Conservation (phyloP, 805 yeast species). For the Candida silvicultrix region DNA sequence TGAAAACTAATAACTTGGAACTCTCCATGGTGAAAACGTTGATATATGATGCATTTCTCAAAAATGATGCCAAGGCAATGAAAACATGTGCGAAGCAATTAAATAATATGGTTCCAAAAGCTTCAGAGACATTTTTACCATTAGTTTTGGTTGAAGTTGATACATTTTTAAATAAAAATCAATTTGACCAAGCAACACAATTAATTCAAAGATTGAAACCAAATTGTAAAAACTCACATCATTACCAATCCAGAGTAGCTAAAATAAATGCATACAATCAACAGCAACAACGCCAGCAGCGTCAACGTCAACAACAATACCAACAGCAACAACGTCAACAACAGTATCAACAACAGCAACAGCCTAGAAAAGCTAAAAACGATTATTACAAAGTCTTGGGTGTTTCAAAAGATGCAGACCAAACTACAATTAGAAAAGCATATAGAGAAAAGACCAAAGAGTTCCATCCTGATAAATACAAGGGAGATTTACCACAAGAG, state of each 20-base stretch:
- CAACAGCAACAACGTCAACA: conserved; percentile 32
- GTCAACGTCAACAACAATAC: conserved; percentile 39
- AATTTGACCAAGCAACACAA: conserved; percentile 33
- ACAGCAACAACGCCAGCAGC: conserved; percentile 38
- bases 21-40: conserved; percentile 29
- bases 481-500: conserved; percentile 57
- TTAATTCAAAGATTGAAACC: conserved; percentile 33
- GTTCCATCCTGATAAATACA: conserved; percentile 90
- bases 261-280: conserved; percentile 30
- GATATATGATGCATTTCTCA: conserved; percentile 33
- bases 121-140: conserved; percentile 31
- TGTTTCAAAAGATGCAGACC: conserved; percentile 59
- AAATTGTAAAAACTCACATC: conserved; percentile 29
- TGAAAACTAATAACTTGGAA: conserved; percentile 17
- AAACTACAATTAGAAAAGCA: conserved; percentile 70
- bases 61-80: conserved; percentile 21
- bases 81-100: conserved; percentile 23
- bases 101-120: conserved; percentile 5
- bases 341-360: conserved; percentile 28
- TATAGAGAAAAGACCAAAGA: conserved; percentile 71
- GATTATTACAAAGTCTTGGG: conserved; percentile 82
- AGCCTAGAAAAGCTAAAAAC: conserved; percentile 31
- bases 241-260: conserved; percentile 24
- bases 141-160: conserved; percentile 29
- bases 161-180: conserved; percentile 25